Evolutionary conservation across 2,329 filamentous ascomycete species (phyloP).

Genomic region (Emmonsiellopsis sp.): DNA sequence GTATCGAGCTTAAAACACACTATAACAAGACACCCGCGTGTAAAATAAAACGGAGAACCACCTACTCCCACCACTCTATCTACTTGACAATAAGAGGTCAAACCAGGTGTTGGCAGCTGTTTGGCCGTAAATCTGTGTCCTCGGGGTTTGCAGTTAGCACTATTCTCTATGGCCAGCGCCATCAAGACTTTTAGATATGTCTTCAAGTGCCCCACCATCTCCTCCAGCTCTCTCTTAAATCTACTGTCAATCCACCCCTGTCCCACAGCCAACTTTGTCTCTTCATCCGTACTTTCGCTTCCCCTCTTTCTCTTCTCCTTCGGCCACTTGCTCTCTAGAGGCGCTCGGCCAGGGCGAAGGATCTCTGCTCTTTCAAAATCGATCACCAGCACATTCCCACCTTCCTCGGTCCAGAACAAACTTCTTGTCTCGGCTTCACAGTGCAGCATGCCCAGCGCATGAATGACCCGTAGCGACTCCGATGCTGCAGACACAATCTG

Average conservation of each 20-base stretch:
- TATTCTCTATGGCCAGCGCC: too few species aligned
- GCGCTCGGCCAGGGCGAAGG: background rate
- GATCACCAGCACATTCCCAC: conserved; percentile 8
- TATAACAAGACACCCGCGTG: too few species aligned
- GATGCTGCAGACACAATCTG: conserved; percentile 3
- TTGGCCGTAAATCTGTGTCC: too few species aligned
- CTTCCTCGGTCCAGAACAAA: conserved; percentile 9
- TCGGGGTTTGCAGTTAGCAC: too few species aligned
- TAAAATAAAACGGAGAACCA: too few species aligned
- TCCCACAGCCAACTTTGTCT: conserved; percentile 2
- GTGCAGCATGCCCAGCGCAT: conserved; percentile 8
- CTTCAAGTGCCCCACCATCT: background rate
- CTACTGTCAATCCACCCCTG: background rate
- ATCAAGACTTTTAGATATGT: conserved; percentile 1
- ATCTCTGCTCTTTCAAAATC: conserved; percentile 8
- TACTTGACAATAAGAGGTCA: too few species aligned
- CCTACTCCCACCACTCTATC: too few species aligned
- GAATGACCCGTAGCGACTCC: conserved; percentile 6
- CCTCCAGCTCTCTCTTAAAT: conserved; percentile 1
- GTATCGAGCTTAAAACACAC: too few species aligned
- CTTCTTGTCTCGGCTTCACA: conserved; percentile 3
- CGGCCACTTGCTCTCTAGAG: background rate
- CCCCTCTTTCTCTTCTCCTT: conserved; percentile 4
- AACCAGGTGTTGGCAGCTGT: too few species aligned
- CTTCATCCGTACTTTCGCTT: background rate